Percentiles rank a stretch among this genome's conserved stretches.
These are phyloP conservation scores for Dalbergia cultrata DNA, from an alignment of 306 rosid genomes.

Conservation along the genomic window DNA sequence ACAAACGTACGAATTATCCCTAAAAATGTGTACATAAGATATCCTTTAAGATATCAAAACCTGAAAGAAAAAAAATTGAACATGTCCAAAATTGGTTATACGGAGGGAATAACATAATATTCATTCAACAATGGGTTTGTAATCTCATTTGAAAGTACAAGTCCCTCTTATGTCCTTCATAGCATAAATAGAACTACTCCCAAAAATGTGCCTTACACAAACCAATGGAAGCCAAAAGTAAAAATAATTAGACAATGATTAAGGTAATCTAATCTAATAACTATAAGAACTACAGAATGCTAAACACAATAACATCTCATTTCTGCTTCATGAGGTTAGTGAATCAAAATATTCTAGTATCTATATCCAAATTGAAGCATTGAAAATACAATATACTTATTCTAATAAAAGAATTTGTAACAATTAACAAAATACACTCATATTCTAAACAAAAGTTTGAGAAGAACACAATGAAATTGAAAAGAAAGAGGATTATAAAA, in stretches of 20 bases:
- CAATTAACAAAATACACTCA: background rate
- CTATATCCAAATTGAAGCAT: constrained; percentile 21
- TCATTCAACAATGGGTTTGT: too few relatives aligned
- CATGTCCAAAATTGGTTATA: too few relatives aligned
- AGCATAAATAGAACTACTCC: constrained; percentile 89
- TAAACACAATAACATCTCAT: background rate
- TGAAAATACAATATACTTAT: background rate
- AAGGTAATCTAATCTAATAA: background rate
- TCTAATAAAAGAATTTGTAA: background rate
- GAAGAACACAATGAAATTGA: too few relatives aligned
- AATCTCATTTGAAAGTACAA: too few relatives aligned
- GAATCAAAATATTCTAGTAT: background rate
- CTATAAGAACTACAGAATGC: background rate
- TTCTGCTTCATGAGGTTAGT: background rate
- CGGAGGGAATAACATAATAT: too few relatives aligned
- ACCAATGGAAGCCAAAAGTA: constrained; percentile 9
- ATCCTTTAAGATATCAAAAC: too few relatives aligned
- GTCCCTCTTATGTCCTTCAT: constrained; percentile 58
- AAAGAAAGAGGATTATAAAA: too few relatives aligned
- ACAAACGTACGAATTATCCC: too few relatives aligned
- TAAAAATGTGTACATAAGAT: too few relatives aligned
- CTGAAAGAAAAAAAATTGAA: too few relatives aligned
- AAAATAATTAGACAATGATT: background rate
- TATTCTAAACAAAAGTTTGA: too few relatives aligned
- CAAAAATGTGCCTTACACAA: constrained; percentile 79